Evolutionary conservation across 768 basidiomycete species (phyloP).

Genomic region (Baorangia bicolor): DNA sequence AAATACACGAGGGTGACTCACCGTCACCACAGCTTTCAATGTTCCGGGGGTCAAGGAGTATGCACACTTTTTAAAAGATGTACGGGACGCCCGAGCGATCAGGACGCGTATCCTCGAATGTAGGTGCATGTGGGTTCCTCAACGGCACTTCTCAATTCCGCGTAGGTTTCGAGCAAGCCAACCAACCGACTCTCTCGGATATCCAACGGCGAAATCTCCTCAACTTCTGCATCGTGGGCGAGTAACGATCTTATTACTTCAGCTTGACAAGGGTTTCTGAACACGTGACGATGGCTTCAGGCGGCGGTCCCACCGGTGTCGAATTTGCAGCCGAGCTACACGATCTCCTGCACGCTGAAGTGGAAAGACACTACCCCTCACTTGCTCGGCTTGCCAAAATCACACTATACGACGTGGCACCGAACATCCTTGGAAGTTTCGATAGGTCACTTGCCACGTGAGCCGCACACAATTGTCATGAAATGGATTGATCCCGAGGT

Average conservation of each 20-base stretch:
- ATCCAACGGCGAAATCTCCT: constrained; percentile 71
- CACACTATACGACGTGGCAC: constrained; percentile 80
- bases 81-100: constrained; percentile 72
- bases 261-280: constrained; percentile 1
- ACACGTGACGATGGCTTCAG: constrained; percentile 31
- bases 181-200: constrained; percentile 75
- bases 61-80: constrained; percentile 79
- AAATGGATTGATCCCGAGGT: constrained; percentile 1
- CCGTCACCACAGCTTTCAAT: constrained; percentile 51
- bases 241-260: constrained; percentile 23
- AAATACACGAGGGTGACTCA: constrained; percentile 2
- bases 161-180: constrained; percentile 81
- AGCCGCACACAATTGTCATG: constrained; percentile 14
- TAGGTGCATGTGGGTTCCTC: constrained; percentile 23
- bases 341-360: constrained; percentile 70
- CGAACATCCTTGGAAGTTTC: constrained; percentile 71
- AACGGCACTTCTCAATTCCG: not conserved
- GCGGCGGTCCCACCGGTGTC: constrained; percentile 77
- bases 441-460: constrained; percentile 65
- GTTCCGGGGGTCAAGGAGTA: constrained; percentile 79
- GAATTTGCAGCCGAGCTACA: constrained; percentile 85
- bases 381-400: constrained; percentile 67
- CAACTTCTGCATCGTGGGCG: constrained; percentile 85
- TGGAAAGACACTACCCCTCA: constrained; percentile 57
- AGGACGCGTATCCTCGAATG: constrained; percentile 74